Evolutionary conservation across 2,329 filamentous ascomycete species (phyloP), one percentile per base, ranked within the genome.

Genomic region (Talaromyces rugulosus): DNA sequence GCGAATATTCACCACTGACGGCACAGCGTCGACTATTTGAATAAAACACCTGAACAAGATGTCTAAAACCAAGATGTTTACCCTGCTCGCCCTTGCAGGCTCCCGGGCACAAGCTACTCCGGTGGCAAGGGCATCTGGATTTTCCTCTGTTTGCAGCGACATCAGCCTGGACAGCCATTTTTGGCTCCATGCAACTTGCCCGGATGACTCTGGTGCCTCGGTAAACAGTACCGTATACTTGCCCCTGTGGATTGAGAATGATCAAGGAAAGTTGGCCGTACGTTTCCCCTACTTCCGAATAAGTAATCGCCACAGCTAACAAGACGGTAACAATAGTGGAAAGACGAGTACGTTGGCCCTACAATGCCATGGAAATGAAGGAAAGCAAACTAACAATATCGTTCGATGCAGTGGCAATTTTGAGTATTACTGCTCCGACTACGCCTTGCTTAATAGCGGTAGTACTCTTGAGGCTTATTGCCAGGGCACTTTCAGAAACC

Each of bases 171-270:
- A 62, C 33, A 56, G 23, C 33, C n/a, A 55, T 18, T n/a, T 50
- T 23, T 66, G 63, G 64, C 36, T 66, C 23, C 28, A 59, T 18
- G 64, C 57, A 9, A 65, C 61, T 40, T 66, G 64, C 47, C 56
- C 61, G 14, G 58, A 56, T 16, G 61, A 59, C 12, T 53, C 44
- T 28, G 61, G 57, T 11, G 42, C 31, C 16, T 31, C 16, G 5
- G 58, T 66, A n/a, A 61, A 63, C 16, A 66, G 64, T 47, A 62
- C 58, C 14, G 61, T 66, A 16, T 66, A 60, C 14, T 59, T 66
- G 23, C 44, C 56, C 1, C 27, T 23, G 11, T 59, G 61, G 36
- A 27, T 66, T 18, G 40, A 31, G 4, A 65, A 66, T 40, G 47
- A 14, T 3, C 34, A 63, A 12, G 63, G 58, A 18, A 55, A 40